Base-by-base conservation (phyloP, 1,139 yeast species). In the Meyerozyma sp. region DNA sequence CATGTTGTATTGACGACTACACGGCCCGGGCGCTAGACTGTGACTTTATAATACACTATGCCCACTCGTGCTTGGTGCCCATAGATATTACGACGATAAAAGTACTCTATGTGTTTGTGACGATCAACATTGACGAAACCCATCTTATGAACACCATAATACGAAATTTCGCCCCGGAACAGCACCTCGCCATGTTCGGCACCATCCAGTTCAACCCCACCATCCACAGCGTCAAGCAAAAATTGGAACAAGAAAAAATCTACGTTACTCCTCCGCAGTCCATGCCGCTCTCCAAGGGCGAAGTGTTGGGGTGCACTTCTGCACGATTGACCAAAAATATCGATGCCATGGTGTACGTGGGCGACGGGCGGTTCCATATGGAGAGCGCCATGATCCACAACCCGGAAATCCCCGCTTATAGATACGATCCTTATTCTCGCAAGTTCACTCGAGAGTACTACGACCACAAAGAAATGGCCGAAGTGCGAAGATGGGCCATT, bases 301-400 rank as follows among this genome's bases (percentile, higher is more conserved):
- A 93, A 61, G 96, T 94, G 0, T 70, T 93, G 23, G 99, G 99
- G 0, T 93, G 99, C 61, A 93, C 98, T 0, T 88, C 97, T 0
- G 95, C 96, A 16, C 68, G 88, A 48, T 66, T 93, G 36, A 82
- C 82, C 50, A 70, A 74, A 32, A 83, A 79, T 37, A 75, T 79
- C 39, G 81, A 81, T 53, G 95, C 93, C 0, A 88, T 91, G 81
- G 76, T 93, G 4, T 93, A 93, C 57, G 75, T 93, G 27, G 99
- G 99, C 29, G 99, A 93, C 62, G 99, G 99, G 9, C 69, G 98
- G 44, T 93, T 93, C 66, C 99, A 93, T 63, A 69, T 93, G 40
- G 99, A 93, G 61, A 82, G 95, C 44, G 90, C 97, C 6, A 91
- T 93, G 98, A 93, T 93, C 48, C 98, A 91, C 62, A 93, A 93